Evolutionary conservation across 2,329 filamentous ascomycete genomes (phyloP).

Genomic region (Hansfordia pulvinata): DNA sequence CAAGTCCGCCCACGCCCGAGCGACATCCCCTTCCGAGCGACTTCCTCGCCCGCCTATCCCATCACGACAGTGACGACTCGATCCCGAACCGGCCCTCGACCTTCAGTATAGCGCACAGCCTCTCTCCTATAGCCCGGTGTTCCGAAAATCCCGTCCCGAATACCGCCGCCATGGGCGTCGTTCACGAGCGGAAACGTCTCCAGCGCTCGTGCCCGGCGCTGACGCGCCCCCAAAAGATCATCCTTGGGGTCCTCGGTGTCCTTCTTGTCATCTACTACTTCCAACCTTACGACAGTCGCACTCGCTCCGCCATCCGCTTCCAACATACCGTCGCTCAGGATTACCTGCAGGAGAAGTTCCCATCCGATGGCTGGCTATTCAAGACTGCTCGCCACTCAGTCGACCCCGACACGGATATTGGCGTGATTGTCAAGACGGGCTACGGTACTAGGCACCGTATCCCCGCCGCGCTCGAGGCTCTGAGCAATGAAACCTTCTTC

Average conservation of each 20-base stretch:
- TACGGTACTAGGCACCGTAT: constrained; percentile 38
- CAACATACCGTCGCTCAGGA: constrained; percentile 13
- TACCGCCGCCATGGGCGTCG: constrained; percentile 9
- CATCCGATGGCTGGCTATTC: constrained; percentile 27
- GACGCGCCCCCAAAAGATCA: constrained; percentile 15
- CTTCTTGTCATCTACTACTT: constrained; percentile 15
- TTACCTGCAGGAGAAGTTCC: constrained; percentile 14
- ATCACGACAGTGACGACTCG: too few relatives aligned
- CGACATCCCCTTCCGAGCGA: too few relatives aligned
- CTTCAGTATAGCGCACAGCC: too few relatives aligned
- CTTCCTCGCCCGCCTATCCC: too few relatives aligned
- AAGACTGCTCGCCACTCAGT: constrained; percentile 24
- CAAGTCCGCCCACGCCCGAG: too few relatives aligned
- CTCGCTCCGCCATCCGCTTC: constrained; percentile 16
- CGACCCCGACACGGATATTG: constrained; percentile 30
- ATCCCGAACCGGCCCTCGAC: too few relatives aligned
- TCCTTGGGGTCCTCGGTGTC: constrained; percentile 9
- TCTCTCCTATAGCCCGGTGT: too few relatives aligned
- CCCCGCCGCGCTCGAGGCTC: constrained; percentile 29
- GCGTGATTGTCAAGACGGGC: constrained; percentile 40
- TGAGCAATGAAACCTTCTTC: constrained; percentile 24
- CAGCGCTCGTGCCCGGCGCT: constrained; percentile 12
- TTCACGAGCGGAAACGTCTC: constrained; percentile 12
- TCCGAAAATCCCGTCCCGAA: too few relatives aligned
- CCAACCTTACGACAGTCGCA: constrained; percentile 14